Base-by-base conservation (phyloP, 345 rosid genomes). In the Gossypium anomalum region DNA sequence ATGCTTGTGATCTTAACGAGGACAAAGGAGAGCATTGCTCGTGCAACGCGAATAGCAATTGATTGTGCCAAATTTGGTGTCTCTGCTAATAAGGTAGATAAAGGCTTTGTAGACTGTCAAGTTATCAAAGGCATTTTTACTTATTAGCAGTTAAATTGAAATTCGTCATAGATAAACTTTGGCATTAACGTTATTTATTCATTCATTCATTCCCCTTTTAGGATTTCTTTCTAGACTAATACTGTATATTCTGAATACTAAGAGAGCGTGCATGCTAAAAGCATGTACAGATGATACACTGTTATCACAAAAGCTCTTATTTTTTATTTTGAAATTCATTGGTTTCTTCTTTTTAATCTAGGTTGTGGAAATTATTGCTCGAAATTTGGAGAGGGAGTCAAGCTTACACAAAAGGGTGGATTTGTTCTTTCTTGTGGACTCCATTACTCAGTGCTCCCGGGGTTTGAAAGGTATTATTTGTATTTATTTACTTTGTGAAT, bases 341-440 rank as follows among this genome's bases (percentile, higher is more conserved):
- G 27, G 34, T 74, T 25, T 47, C 45, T 41, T 75, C 7, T 71
- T 56, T 27, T 38, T 68, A 51, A 74, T 60, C n/a, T 69, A 95
- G 99, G 97, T 86, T 48, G 81, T 93, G 80, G 98, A 93, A 73
- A 83, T 87, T 73, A 69, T 95, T 57, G 86, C 86, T 57, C 92
- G 79, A 76, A 82, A 67, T 75, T 81, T 95, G 90, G 99, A 95
- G 80, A 76, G 79, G 29, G 98, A 93, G 78, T 81, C 98, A 71
- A 93, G 86, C 83, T 81, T 95, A 58, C 85, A 85, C 75, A 87
- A 84, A 86, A 89, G 92, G 78, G 94, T 95, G 47, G 99, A 95
- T 80, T 80, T 95, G 78, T 91, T 95, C 84, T 95, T 92, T 82
- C 97, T 94, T 53, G 93, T 94, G 68, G 98, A 94, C 87, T 94